Conservation (phyloP, 2,329 filamentous ascomycete species). For the Neonectria coccinea region DNA sequence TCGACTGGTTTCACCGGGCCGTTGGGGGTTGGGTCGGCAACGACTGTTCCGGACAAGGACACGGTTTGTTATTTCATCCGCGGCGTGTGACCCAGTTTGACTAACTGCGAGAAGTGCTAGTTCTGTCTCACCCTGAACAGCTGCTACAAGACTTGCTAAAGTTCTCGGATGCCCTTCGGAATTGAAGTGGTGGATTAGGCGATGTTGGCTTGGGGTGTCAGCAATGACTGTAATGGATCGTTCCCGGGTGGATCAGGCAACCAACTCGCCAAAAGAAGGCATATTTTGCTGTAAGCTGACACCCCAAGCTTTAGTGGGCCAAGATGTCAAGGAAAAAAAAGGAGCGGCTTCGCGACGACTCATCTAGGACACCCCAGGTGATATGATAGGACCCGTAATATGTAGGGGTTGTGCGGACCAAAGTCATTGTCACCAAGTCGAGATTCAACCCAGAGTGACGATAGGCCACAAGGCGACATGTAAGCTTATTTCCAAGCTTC, state of each 20-base stretch:
- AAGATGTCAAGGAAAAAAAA: too few relatives aligned
- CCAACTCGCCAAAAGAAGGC: too few relatives aligned
- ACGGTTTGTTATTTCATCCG: background rate
- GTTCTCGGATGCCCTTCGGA: background rate
- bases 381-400: too few relatives aligned
- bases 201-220: background rate
- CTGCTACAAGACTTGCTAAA: background rate
- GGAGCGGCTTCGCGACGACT: too few relatives aligned
- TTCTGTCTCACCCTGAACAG: background rate
- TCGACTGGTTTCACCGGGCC: background rate
- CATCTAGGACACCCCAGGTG: too few relatives aligned
- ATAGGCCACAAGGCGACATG: too few relatives aligned
- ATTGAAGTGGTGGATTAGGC: background rate
- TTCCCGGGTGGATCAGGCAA: background rate
- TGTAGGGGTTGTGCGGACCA: too few relatives aligned
- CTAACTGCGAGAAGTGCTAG: background rate
- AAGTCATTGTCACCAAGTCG: too few relatives aligned
- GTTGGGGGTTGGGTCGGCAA: background rate
- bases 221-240: background rate
- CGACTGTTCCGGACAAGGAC: background rate
- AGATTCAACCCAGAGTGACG: too few relatives aligned
- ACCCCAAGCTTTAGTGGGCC: too few relatives aligned
- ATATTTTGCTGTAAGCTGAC: too few relatives aligned
- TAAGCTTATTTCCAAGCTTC: too few relatives aligned
- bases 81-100: background rate